Evolutionary conservation across 805 yeast species (phyloP).

Genomic region (Candida namnaoensis): DNA sequence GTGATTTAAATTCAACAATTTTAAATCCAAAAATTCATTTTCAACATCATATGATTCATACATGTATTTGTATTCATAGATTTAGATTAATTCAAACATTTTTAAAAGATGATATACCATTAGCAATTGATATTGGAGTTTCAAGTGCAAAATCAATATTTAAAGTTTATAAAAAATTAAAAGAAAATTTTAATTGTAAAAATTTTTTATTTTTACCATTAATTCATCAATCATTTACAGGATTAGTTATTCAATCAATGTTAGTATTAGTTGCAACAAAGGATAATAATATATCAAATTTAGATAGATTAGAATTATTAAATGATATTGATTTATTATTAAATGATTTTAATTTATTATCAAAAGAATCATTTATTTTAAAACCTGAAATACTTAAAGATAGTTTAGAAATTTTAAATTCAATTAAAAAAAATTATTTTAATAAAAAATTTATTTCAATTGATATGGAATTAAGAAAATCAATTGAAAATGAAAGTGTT

Average conservation of each 20-base stretch:
- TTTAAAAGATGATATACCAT: conserved; percentile 16
- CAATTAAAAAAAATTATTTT: conserved; percentile 13
- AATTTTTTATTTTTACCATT: conserved; percentile 21
- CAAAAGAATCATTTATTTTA: conserved; percentile 15
- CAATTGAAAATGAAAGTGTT: conserved; percentile 19
- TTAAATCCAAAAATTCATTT: conserved; percentile 17
- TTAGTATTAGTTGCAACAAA: conserved; percentile 15
- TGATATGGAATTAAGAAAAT: conserved; percentile 10
- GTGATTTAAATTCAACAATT: conserved; percentile 12
- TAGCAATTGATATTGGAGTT: conserved; percentile 20
- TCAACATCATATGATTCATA: conserved; percentile 21
- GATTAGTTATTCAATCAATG: conserved; percentile 23
- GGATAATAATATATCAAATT: conserved; percentile 8
- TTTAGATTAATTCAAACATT: conserved; percentile 20
- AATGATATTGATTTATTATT: conserved; percentile 18
- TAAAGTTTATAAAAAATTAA: conserved; percentile 17
- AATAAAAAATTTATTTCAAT: conserved; percentile 12
- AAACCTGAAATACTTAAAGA: conserved; percentile 19
- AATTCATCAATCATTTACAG: conserved; percentile 23
- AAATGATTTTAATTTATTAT: conserved; percentile 14
- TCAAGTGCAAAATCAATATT: conserved; percentile 17
- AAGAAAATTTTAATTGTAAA: conserved; percentile 13
- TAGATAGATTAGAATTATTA: conserved; percentile 13
- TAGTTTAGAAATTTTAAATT: conserved; percentile 17
- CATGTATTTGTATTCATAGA: conserved; percentile 22